Conservation (phyloP, 2,329 filamentous ascomycete species). For the Trichoderma koningiopsis region DNA sequence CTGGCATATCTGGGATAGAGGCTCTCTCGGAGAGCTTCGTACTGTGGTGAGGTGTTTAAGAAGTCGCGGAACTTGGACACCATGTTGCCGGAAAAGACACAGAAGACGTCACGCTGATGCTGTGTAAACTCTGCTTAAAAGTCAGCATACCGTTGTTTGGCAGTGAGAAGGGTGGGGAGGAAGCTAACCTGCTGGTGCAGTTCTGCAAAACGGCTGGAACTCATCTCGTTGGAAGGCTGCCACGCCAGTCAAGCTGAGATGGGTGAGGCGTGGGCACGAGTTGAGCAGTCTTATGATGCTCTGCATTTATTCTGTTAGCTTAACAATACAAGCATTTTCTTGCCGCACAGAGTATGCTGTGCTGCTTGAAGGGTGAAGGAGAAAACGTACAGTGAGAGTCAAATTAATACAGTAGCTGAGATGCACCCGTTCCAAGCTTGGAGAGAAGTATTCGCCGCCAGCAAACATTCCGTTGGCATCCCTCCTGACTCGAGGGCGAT, state of each 20-base stretch:
- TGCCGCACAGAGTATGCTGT: not conserved
- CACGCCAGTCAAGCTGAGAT: constrained; percentile 91
- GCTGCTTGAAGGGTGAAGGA: not conserved
- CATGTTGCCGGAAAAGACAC: constrained; percentile 90
- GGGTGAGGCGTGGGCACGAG: constrained; percentile 87
- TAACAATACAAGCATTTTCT: constrained; percentile 27
- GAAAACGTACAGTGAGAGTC: constrained; percentile 68
- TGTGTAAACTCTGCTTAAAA: constrained; percentile 78
- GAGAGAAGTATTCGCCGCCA: constrained; percentile 56
- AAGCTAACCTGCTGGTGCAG: constrained; percentile 70
- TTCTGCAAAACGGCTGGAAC: constrained; percentile 80
- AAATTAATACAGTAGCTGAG: constrained; percentile 91
- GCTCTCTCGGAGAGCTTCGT: constrained; percentile 47
- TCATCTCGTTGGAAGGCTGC: constrained; percentile 86
- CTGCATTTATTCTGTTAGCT: constrained; percentile 46
- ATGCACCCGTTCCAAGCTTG: constrained; percentile 87
- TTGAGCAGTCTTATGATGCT: constrained; percentile 89
- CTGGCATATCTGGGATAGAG: constrained; percentile 29
- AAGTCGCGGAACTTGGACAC: constrained; percentile 77
- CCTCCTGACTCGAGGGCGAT: constrained; percentile 52
- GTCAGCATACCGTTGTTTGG: constrained; percentile 32
- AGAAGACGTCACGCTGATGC: constrained; percentile 93
- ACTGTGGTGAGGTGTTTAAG: constrained; percentile 62
- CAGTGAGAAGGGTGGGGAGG: not conserved
- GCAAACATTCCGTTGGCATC: constrained; percentile 51